Evolutionary conservation across 2,329 filamentous ascomycete species (phyloP).

Genomic region (Hypoxylon sp.): DNA sequence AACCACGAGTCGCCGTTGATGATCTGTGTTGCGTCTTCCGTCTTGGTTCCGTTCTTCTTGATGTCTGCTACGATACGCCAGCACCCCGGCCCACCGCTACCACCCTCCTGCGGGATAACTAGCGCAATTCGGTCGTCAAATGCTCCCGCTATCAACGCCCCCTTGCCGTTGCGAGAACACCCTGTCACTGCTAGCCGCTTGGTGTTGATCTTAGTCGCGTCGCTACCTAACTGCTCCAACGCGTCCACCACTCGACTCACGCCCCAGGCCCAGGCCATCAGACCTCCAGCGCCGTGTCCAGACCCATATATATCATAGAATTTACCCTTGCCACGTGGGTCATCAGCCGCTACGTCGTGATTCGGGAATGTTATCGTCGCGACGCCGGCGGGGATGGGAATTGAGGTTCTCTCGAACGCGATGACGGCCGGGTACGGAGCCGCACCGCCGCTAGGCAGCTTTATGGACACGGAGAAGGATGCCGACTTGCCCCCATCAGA

Average conservation of each 20-base stretch:
- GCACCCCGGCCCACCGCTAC: conserved; percentile 58
- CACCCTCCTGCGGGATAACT: conserved; percentile 59
- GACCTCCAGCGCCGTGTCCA: conserved; percentile 53
- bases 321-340: conserved; percentile 56
- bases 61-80: conserved; percentile 52
- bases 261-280: conserved; percentile 61
- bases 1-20: conserved; percentile 64
- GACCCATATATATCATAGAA: conserved; percentile 61
- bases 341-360: conserved; percentile 56
- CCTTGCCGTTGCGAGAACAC: conserved; percentile 62
- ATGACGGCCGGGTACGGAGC: conserved; percentile 59
- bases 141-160: conserved; percentile 58
- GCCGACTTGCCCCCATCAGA: conserved; percentile 47
- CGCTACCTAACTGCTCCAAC: conserved; percentile 50
- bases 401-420: conserved; percentile 53
- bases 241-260: conserved; percentile 59
- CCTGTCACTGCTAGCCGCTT: conserved; percentile 55
- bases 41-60: conserved; percentile 55
- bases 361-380: conserved; percentile 60
- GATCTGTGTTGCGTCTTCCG: conserved; percentile 60
- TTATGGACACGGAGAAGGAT: conserved; percentile 46
- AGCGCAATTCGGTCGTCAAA: conserved; percentile 59
- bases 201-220: conserved; percentile 48
- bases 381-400: conserved; percentile 56
- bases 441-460: conserved; percentile 44